Evolutionary conservation across 1,139 yeast species (phyloP).

Genomic region (Sugiyamaella novakii): DNA sequence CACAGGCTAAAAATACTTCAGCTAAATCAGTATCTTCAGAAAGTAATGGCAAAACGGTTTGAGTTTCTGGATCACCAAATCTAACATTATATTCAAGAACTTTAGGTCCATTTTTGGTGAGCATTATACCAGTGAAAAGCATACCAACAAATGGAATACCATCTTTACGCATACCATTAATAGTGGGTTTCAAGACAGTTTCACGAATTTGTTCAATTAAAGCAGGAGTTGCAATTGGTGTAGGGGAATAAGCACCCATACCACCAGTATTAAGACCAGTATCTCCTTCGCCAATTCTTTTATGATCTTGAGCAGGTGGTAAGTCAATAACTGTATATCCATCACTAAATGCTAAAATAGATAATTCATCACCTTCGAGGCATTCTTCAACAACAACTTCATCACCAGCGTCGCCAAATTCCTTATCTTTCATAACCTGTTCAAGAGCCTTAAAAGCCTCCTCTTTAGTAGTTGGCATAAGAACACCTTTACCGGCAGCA

Average conservation of each 20-base stretch:
- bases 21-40: constrained; percentile 86
- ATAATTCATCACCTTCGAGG: constrained; percentile 94
- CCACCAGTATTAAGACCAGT: constrained; percentile 97
- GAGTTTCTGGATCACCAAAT: constrained; percentile 99
- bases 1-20: constrained; percentile 88
- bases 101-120: constrained; percentile 82
- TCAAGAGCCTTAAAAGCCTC: constrained; percentile 86
- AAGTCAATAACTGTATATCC: constrained; percentile 89
- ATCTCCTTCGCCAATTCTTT: constrained; percentile 92
- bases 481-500: constrained; percentile 98
- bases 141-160: constrained; percentile 96
- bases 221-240: constrained; percentile 81
- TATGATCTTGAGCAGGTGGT: constrained; percentile 98
- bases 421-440: constrained; percentile 86
- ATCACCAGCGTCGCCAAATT: constrained; percentile 92
- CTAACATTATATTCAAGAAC: constrained; percentile 96
- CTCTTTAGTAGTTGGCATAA: constrained; percentile 80
- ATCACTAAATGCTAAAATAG: constrained; percentile 88
- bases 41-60: constrained; percentile 87
- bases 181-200: constrained; percentile 81
- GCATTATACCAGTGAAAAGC: constrained; percentile 94
- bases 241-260: constrained; percentile 99
- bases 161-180: constrained; percentile 95
- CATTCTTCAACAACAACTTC: constrained; percentile 96
- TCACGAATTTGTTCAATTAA: constrained; percentile 69